Percentiles rank a stretch among this genome's conserved stretches.
Evolutionary conservation across 345 rosid genomes (phyloP).

Genomic region (Raphanus raphanistrum): DNA sequence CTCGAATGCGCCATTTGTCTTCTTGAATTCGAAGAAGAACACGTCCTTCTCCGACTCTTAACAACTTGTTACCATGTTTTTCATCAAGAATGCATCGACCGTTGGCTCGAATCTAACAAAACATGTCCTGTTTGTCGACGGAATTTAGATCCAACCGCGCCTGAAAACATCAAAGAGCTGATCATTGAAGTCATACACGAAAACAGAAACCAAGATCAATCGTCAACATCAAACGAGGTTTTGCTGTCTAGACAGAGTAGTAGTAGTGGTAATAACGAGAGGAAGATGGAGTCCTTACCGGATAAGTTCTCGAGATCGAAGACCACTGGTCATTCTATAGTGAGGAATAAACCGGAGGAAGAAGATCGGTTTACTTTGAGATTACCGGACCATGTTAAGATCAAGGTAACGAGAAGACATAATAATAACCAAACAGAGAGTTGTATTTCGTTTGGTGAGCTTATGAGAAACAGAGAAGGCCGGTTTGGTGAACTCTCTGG

Average conservation of each 20-base stretch:
- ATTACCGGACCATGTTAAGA: background rate
- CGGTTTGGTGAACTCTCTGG: background rate
- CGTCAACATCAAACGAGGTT: background rate
- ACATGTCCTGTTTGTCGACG: background rate
- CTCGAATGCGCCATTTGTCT: background rate
- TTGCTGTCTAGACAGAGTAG: background rate
- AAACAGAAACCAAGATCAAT: background rate
- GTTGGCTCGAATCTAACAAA: background rate
- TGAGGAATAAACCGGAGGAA: background rate
- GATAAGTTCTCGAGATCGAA: background rate
- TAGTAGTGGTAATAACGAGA: background rate
- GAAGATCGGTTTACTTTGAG: background rate
- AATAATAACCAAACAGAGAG: background rate
- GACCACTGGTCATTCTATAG: background rate
- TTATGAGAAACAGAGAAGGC: background rate
- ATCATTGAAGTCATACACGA: background rate
- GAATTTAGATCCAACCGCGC: background rate
- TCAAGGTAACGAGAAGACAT: background rate
- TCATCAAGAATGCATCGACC: background rate
- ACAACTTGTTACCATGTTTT: background rate
- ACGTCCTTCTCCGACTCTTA: background rate
- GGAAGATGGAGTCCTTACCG: background rate
- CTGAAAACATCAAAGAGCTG: background rate
- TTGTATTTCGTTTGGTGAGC: background rate
- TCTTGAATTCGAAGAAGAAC: background rate